Evolutionary conservation across 345 rosid genomes (phyloP), one percentile per base, ranked within the genome.

Genomic region (Dimocarpus longan): DNA sequence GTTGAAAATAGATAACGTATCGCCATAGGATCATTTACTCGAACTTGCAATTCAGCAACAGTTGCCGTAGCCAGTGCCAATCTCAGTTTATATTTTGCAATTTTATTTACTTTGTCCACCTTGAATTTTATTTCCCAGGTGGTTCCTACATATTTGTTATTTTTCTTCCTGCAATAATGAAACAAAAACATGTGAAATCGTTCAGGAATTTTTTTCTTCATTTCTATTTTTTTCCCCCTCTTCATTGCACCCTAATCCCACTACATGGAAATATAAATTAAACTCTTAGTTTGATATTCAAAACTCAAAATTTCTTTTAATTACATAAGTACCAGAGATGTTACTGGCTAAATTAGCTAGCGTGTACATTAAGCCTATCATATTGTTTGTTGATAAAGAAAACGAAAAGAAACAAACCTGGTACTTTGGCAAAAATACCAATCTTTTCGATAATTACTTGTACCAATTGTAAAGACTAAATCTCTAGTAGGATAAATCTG

Each of bases 391-490:
- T 57, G 24, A 19, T 59, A 10, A n/a, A 39, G 24, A 76, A 62
- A 69, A 60, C 18, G 11, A 39, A 26, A 40, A 48, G 73, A 37
- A 70, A 19, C n/a, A 21, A 73, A 93, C 98, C 98, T 87, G 42
- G 88, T 76, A 63, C 89, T 93, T 2, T 93, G 96, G 26, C 94
- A 93, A 69, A 90, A 95, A 86, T 92, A 93, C 98, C 98, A 92
- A 66, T 95, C 97, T 78, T 86, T 91, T 54, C 7, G 77, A 66
- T 86, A 93, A 62, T 93, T 90, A 74, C 92, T 89, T 6, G 52
- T 69, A 5, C 89, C 98, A 66, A 91, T 73, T 0, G 86, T 88
- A 84, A 88, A 93, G 42, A 92, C 88, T 70, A 95, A 71, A 63
- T 95, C 98, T 40, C 43, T 78, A 2, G 85, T 60, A 0, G 94